phyloP scores from a whole-genome alignment of 2,329 filamentous ascomycete genomes.

The Aspergillus unguis region DNA sequence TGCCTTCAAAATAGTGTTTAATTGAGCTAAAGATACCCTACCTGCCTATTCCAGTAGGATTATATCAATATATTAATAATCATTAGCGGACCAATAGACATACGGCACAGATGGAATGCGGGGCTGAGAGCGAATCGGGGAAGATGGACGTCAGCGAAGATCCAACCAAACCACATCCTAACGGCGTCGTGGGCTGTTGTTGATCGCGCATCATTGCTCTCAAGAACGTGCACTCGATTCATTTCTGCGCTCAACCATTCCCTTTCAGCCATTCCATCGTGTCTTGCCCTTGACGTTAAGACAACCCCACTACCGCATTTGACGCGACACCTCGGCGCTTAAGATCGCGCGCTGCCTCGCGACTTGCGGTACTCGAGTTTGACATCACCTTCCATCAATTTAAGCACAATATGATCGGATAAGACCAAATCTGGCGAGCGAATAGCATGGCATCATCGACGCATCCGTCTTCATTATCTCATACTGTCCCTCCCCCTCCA shows the following conservation, averaged over 20 bases:
- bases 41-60: no score
- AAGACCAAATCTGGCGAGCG: constrained; percentile 3
- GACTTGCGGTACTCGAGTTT: not conserved
- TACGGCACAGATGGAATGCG: not conserved
- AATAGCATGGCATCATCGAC: constrained; percentile 22
- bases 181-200: not conserved
- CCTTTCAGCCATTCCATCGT: not conserved
- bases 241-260: not conserved
- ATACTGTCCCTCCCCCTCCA: constrained; percentile 18
- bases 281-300: not conserved
- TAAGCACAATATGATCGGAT: constrained; percentile 11
- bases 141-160: constrained; percentile 15
- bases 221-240: constrained; percentile 1
- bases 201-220: constrained; percentile 1
- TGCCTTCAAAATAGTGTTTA: no score
- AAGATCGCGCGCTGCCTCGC: not conserved
- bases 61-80: not conserved
- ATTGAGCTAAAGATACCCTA: no score
- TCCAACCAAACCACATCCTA: constrained; percentile 3
- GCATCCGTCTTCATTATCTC: constrained; percentile 20
- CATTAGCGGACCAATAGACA: not conserved
- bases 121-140: constrained; percentile 8
- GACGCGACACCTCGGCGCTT: constrained; percentile 3
- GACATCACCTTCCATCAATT: not conserved
- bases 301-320: not conserved